Base-by-base conservation (phyloP, 331 rosid species). In the Pyracantha coccinea region DNA sequence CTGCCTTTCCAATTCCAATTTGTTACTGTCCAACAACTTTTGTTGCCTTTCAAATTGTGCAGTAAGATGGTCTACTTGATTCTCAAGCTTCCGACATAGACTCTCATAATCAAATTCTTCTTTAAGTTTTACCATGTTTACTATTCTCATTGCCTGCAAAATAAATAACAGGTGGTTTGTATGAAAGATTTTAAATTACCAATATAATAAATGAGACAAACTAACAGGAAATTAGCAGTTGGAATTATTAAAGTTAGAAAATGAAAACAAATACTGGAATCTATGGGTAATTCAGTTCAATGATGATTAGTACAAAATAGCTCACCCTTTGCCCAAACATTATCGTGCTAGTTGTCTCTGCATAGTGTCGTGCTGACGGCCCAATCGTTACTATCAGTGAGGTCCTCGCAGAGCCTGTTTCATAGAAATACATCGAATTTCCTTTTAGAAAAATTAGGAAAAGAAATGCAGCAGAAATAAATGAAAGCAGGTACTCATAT, bases 291-390 rank as follows among this genome's bases (percentile, higher is more conserved):
- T 33, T 73, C n/a, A 58, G 28, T 29, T 45, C 25, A 20, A 31
- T 21, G 11, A 72, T 27, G 21, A 55, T 65, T 24, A 52, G n/a
- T 55, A 38, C 20, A 65, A 70, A 31, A 19, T 50, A 38, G 83
- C 94, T 85, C 81, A 89, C 94, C 79, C 91, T 81, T 76, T 89
- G 94, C 52, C 91, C 94, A 74, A 89, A 89, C 86, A 85, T 81
- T 78, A 89, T 81, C 8, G 91, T 87, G 83, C 94, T 81, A 76
- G 86, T 84, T 63, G 94, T 87, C 81, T 89, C 91, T 7, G 80
- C 85, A 60, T 80, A 79, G 69, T 82, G 80, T 55, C 84, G 68
- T 58, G 88, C 81, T 69, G 94, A 89, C 24, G 90, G 90, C 59
- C 94, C 91, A 68, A 89, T 89, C 15, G 88, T 85, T 83, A 86